Evolutionary conservation across 2,329 filamentous ascomycete genomes (phyloP).

Genomic region (Colletotrichum tanaceti): DNA sequence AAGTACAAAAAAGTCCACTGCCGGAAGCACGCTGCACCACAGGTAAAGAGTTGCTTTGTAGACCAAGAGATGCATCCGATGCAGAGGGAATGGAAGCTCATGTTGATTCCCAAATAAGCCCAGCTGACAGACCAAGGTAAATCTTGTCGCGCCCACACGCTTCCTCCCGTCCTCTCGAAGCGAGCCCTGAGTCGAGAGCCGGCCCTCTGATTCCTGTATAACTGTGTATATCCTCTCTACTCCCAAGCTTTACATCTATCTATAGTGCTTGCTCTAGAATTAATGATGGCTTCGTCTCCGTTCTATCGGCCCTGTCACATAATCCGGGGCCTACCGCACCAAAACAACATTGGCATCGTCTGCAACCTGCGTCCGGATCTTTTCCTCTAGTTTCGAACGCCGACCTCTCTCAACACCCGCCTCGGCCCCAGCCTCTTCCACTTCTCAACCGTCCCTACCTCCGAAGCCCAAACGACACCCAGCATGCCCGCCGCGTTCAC

Average conservation of each 20-base stretch:
- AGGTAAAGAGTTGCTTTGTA: no score
- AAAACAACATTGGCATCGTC: no score
- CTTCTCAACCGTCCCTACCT: constrained; percentile 41
- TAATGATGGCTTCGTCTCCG: not conserved
- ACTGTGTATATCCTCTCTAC: not conserved
- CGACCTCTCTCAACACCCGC: constrained; percentile 52
- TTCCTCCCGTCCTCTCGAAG: no score
- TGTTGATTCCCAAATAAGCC: no score
- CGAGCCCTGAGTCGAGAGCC: no score
- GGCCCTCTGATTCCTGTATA: not conserved
- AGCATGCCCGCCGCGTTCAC: constrained; percentile 62
- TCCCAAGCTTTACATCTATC: not conserved
- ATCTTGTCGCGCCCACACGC: no score
- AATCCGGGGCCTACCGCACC: not conserved
- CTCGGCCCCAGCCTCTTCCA: constrained; percentile 53
- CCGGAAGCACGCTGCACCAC: no score
- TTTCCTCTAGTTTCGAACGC: constrained; percentile 43
- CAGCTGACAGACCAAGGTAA: no score
- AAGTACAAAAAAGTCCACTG: no score
- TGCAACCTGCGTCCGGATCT: no score
- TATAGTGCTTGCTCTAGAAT: not conserved
- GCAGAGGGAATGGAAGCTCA: no score
- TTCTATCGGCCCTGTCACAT: not conserved
- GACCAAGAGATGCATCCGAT: no score
- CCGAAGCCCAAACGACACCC: constrained; percentile 54